Conservation (phyloP, 2,329 filamentous ascomycete species). For the Penicillium italicum region DNA sequence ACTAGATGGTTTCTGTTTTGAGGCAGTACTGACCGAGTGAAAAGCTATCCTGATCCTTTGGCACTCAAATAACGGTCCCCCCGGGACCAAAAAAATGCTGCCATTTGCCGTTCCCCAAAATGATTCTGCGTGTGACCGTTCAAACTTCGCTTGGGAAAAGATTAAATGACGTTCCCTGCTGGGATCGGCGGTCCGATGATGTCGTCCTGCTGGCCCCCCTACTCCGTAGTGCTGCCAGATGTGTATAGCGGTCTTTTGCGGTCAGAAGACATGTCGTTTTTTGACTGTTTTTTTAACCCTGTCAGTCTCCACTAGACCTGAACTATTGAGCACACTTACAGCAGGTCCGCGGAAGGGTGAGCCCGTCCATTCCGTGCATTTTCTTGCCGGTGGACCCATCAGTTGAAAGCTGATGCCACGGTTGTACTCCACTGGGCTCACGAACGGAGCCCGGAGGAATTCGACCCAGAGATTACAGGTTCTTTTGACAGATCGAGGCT, state of each 20-base stretch:
- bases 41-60: background rate
- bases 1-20: background rate
- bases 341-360: background rate
- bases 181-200: conserved; percentile 21
- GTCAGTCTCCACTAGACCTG: background rate
- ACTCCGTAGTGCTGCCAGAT: conserved; percentile 11
- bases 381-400: conserved; percentile 11
- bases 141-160: background rate
- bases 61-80: background rate
- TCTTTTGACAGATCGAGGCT: background rate
- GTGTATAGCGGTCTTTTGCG: background rate
- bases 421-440: conserved; percentile 8
- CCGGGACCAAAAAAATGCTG: background rate
- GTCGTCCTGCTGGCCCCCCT: conserved; percentile 14
- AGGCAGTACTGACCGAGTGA: background rate
- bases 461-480: background rate
- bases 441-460: background rate
- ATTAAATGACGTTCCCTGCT: conserved; percentile 11
- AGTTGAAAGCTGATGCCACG: background rate
- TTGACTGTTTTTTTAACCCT: background rate
- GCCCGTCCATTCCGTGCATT: conserved; percentile 10
- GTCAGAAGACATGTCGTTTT: conserved; percentile 1
- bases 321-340: background rate
- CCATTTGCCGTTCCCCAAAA: background rate
- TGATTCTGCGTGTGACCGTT: conserved; percentile 11